Percentiles rank a stretch among this genome's conserved stretches.
phyloP scores from a whole-genome alignment of 371 early-diverging fungal species.

The Coemansia sp. region DNA sequence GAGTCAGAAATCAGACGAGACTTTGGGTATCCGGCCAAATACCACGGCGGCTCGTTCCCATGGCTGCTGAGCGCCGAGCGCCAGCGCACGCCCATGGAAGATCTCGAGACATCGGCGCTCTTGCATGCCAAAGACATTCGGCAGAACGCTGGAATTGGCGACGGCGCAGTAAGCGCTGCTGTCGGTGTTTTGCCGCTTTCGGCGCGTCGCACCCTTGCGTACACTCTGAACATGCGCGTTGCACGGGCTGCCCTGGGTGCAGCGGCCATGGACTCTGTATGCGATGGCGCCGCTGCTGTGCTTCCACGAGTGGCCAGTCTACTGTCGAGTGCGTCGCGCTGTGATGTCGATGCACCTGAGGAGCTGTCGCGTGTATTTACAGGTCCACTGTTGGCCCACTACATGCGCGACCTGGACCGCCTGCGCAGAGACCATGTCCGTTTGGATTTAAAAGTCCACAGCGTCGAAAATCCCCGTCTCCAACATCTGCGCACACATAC shows the following conservation, averaged over 20 bases:
- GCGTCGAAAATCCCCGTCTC: slow-evolving; percentile 18
- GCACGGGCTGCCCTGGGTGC: slow-evolving; percentile 30
- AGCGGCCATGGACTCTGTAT: slow-evolving; percentile 23
- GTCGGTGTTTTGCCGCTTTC: slow-evolving; percentile 21
- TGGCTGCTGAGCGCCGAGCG: slow-evolving; percentile 49
- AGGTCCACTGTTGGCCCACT: slow-evolving; percentile 27
- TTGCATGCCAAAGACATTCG: background rate
- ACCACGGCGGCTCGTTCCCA: slow-evolving; percentile 43
- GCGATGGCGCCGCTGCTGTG: slow-evolving; percentile 24
- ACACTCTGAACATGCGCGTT: slow-evolving; percentile 38
- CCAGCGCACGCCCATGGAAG: slow-evolving; percentile 39
- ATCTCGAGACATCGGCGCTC: slow-evolving; percentile 15
- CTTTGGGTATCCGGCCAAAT: slow-evolving; percentile 34
- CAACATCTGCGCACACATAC: slow-evolving; percentile 37
- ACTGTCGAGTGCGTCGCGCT: slow-evolving; percentile 22
- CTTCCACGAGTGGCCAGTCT: slow-evolving; percentile 27
- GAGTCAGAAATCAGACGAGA: slow-evolving; percentile 18
- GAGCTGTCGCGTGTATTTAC: slow-evolving; percentile 25
- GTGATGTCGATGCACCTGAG: slow-evolving; percentile 15
- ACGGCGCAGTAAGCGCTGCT: background rate
- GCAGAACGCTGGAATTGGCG: background rate
- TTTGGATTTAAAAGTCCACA: slow-evolving; percentile 20
- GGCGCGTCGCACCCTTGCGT: slow-evolving; percentile 28
- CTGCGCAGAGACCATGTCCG: slow-evolving; percentile 32
- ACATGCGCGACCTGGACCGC: slow-evolving; percentile 24